These are phyloP conservation scores for Diddensiella santjacobensis DNA, from an alignment of 805 yeast species.

Conservation along the genomic window DNA sequence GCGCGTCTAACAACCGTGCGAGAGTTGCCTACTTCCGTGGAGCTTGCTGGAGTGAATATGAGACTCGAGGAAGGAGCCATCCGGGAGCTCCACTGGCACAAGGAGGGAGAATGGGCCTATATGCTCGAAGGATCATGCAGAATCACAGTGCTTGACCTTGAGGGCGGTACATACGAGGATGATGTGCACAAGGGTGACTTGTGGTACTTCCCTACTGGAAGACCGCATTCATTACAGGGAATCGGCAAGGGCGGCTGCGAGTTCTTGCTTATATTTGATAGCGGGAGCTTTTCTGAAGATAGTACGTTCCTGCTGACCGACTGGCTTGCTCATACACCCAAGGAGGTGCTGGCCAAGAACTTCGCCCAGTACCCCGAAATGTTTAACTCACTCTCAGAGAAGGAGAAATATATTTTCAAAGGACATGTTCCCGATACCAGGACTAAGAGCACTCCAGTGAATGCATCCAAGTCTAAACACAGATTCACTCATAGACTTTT, in stretches of 20 bases:
- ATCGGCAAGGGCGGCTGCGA: conserved; percentile 6
- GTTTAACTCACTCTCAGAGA: conserved; percentile 2
- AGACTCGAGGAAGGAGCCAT: conserved; percentile 3
- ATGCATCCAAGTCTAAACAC: background rate
- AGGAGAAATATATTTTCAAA: conserved; percentile 3
- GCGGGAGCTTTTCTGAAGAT: conserved; percentile 5
- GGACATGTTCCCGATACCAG: conserved; percentile 2
- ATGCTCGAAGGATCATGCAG: conserved; percentile 3
- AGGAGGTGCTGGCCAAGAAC: conserved; percentile 3
- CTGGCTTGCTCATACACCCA: conserved; percentile 7
- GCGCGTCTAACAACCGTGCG: conserved; percentile 6
- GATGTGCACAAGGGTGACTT: conserved; percentile 2
- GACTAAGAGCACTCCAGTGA: background rate
- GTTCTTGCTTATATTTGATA: conserved; percentile 4
- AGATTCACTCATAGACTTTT: conserved; percentile 2
- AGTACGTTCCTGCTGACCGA: conserved; percentile 5
- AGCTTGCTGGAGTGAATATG: conserved; percentile 9
- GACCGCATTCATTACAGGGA: conserved; percentile 2
- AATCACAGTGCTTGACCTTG: background rate
- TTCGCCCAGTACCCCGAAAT: background rate
- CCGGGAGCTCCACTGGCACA: conserved; percentile 8
- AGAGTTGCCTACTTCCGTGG: conserved; percentile 1
- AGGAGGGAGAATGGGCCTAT: conserved; percentile 7
- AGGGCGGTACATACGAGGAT: conserved; percentile 1
- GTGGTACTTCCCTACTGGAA: conserved; percentile 5